Evolutionary conservation across 73 alveolate genomes (phyloP), one percentile per base, ranked within the genome.

Genomic region (Stentor coeruleus): DNA sequence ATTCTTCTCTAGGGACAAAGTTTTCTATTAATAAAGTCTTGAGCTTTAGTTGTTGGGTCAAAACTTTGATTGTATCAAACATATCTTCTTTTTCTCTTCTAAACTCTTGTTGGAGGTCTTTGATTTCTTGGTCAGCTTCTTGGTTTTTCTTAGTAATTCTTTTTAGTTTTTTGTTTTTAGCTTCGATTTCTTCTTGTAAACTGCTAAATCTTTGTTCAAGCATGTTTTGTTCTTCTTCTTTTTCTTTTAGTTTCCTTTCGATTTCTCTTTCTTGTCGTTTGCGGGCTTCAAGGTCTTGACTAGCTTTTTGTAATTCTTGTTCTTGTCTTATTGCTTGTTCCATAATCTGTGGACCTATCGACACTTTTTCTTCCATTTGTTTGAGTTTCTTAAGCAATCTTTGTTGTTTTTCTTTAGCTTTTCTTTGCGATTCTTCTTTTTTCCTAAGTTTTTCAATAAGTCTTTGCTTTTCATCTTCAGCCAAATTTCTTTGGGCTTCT

Each of bases 141-240:
- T 91, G 90, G 80, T 83, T 82, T 82, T 92, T 88, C 35, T 82
- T 77, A 81, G 89, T 85, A 55, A 93, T 59, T 60, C 86, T 91
- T 38, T 83, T 85, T 73, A 95, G 66, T 72, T 95, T 89, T 58
- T 92, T 82, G n/a, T 94, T 95, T 81, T 89, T 96, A 58, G 93
- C 94, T 28, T 96, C 99, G 38, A 96, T 88, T 81, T 96, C 99
- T 74, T 96, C 98, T 86, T 96, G 93, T 74, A 90, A 87, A 82
- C 88, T 87, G 41, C 84, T 87, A 85, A 91, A 96, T 79, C 93
- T 92, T 37, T 93, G 90, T 83, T 93, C 87, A 79, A 86, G 58
- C 87, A 72, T 92, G 60, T 89, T 59, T 82, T 86, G 79, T 81
- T 88, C 74, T 75, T 91, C 97, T 90, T 94, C 94, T 84, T 93